Base-by-base conservation (phyloP, 2,329 filamentous ascomycete genomes). In the Diaporthe ilicicola region DNA sequence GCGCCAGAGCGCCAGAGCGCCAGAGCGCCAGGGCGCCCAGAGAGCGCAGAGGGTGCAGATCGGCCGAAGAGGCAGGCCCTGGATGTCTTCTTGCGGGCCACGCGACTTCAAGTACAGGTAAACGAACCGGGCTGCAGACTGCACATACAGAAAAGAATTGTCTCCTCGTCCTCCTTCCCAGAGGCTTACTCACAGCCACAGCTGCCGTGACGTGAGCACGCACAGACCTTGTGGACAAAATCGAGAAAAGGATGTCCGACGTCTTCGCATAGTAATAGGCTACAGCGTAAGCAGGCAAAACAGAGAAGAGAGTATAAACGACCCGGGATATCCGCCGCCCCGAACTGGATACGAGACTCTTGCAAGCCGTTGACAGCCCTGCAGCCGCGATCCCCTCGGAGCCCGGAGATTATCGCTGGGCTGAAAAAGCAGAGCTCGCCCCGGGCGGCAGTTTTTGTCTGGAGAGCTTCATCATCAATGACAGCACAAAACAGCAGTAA, bases 311-410 rank as follows among this genome's bases (percentile, higher is more conserved):
- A 34, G 6, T 48, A 44, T 37, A n/a, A 37, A 37, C 17, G 29
- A 8, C n/a, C 42, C 59, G 59, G 59, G 29, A 64, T 37, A 64
- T 37, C 59, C 59, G 59, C 59, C 50, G 59, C 59, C 59, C 50
- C 59, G 44, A 37, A 50, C n/a, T 64, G 59, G 59, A 64, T 64
- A 64, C 59, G 59, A 64, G 59, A 48, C 42, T 27, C 24, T 19
- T 29, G n/a, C 32, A 29, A 34, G 12, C 44, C 42, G 32, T 44
- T 50, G 13, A n/a, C 42, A 62, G 59, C 59, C 44, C 59, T 62
- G 59, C 10, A 50, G 44, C 44, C 24, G 9, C 13, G 37, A 39
- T 13, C 7, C 37, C 37, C 37, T 9, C 37, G 44, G 59, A 7
- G 59, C 44, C 13, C 59, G 59, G 59, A 64, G 59, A 64, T 50